phyloP scores from a whole-genome alignment of 148 eudicot genomes.

The Fallopia convolvulus region DNA sequence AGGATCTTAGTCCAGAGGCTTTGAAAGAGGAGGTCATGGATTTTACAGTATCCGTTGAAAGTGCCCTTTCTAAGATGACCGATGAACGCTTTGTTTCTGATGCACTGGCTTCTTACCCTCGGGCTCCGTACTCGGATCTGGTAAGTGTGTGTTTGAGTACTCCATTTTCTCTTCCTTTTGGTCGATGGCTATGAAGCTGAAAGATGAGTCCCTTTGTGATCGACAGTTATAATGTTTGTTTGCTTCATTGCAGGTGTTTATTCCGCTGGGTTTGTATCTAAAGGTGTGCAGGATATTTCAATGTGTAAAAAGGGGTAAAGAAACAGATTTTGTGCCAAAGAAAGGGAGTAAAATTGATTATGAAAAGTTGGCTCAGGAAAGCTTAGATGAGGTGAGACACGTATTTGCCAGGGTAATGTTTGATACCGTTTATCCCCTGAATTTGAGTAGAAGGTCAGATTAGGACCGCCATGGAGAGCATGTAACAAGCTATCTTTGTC shows the following conservation, averaged over 20 bases:
- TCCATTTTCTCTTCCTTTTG: neutral
- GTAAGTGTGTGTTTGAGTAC: constrained; percentile 20
- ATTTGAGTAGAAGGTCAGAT: neutral
- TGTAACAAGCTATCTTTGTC: neutral
- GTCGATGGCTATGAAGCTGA: neutral
- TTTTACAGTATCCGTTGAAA: constrained; percentile 44
- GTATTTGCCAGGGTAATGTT: constrained; percentile 78
- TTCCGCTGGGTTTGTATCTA: constrained; percentile 43
- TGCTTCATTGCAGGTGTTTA: constrained; percentile 51
- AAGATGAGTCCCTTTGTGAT: no score
- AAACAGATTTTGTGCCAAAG: constrained; percentile 41
- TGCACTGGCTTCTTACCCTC: constrained; percentile 63
- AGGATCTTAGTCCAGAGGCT: constrained; percentile 16
- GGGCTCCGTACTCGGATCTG: constrained; percentile 76
- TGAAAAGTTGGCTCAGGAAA: constrained; percentile 50
- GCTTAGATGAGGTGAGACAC: constrained; percentile 54
- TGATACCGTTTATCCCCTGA: constrained; percentile 59
- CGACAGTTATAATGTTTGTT: neutral
- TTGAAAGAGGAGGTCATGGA: constrained; percentile 40
- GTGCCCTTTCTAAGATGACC: constrained; percentile 48
- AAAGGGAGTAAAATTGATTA: constrained; percentile 58
- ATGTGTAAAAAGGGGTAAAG: constrained; percentile 49
- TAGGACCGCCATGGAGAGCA: neutral
- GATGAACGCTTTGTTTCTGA: constrained; percentile 51
- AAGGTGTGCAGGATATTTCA: constrained; percentile 48